A percentile compares a stretch with the other conserved stretches of the same genome.
phyloP scores from a whole-genome alignment of 2,329 filamentous ascomycete species.

The Aspergillus sojae region DNA sequence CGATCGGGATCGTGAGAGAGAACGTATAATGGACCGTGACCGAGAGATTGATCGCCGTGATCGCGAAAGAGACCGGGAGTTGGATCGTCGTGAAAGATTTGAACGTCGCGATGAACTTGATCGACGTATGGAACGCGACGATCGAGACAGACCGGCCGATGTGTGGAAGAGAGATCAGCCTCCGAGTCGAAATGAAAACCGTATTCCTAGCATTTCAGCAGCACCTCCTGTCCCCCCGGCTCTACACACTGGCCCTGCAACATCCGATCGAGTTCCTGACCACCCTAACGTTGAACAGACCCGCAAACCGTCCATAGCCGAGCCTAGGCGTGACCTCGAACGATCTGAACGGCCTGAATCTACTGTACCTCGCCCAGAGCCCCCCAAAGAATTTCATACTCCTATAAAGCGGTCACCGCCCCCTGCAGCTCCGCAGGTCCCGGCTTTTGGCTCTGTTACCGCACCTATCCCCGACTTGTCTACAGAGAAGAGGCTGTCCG shows the following conservation, averaged over 20 bases:
- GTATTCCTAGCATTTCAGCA: slow-evolving; percentile 30
- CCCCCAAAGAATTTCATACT: slow-evolving; percentile 29
- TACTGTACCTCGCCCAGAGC: slow-evolving; percentile 29
- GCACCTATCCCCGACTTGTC: slow-evolving; percentile 28
- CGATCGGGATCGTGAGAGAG: slow-evolving; percentile 41
- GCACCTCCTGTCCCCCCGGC: slow-evolving; percentile 19
- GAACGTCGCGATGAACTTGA: slow-evolving; percentile 12
- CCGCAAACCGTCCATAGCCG: slow-evolving; percentile 30
- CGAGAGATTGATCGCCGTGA: slow-evolving; percentile 28
- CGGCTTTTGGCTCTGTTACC: slow-evolving; percentile 45
- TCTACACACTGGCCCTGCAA: slow-evolving; percentile 16
- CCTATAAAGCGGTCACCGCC: slow-evolving; percentile 38
- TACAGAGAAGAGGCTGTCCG: slow-evolving; percentile 24
- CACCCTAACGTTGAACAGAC: slow-evolving; percentile 24
- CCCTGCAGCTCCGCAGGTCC: slow-evolving; percentile 45
- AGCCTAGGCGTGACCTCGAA: slow-evolving; percentile 36
- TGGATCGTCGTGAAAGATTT: slow-evolving; percentile 16
- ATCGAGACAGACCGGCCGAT: slow-evolving; percentile 34
- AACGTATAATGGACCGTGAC: slow-evolving; percentile 40
- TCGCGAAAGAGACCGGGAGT: slow-evolving; percentile 26
- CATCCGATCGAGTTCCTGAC: slow-evolving; percentile 29
- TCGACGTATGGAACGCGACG: slow-evolving; percentile 19
- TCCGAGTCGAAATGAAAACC: slow-evolving; percentile 34
- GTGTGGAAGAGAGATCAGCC: slow-evolving; percentile 45
- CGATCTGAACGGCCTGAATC: slow-evolving; percentile 33